Percentiles rank a stretch among this genome's conserved stretches.
Evolutionary conservation across 2,329 filamentous ascomycete species (phyloP).

Genomic region (Leptoxyphium fumago): DNA sequence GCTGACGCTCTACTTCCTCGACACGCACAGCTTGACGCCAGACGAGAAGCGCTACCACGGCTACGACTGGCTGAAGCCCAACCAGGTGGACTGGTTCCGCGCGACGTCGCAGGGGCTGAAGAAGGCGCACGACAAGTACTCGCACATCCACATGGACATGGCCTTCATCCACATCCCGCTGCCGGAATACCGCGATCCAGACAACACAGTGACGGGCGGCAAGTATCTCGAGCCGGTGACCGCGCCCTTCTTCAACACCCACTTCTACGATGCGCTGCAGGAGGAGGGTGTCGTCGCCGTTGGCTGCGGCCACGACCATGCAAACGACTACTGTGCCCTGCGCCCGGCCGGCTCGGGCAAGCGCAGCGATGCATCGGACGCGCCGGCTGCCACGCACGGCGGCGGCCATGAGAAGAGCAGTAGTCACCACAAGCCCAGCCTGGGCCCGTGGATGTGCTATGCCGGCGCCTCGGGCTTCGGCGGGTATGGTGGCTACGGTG

Average conservation of each 20-base stretch:
- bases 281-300: constrained; percentile 76
- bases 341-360: constrained; percentile 8
- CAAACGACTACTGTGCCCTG: constrained; percentile 88
- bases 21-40: constrained; percentile 83
- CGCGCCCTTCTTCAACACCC: constrained; percentile 75
- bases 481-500: constrained; percentile 83
- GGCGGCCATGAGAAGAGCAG: constrained; percentile 24
- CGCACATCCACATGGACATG: constrained; percentile 84
- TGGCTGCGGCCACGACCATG: constrained; percentile 89
- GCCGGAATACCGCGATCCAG: constrained; percentile 52
- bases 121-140: constrained; percentile 57
- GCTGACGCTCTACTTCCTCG: constrained; percentile 84
- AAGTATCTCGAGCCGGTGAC: constrained; percentile 72
- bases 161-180: constrained; percentile 96
- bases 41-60: constrained; percentile 79
- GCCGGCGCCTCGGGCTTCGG: constrained; percentile 84
- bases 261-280: constrained; percentile 81
- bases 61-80: constrained; percentile 94
- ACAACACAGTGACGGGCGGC: constrained; percentile 45
- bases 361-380: background rate
- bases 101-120: constrained; percentile 60
- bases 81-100: constrained; percentile 90
- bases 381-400: background rate
- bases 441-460: constrained; percentile 87
- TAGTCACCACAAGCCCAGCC: constrained; percentile 4